Evolutionary conservation across 164 flowering plant species (phyloP).

Genomic region (Magnolia sinica): DNA sequence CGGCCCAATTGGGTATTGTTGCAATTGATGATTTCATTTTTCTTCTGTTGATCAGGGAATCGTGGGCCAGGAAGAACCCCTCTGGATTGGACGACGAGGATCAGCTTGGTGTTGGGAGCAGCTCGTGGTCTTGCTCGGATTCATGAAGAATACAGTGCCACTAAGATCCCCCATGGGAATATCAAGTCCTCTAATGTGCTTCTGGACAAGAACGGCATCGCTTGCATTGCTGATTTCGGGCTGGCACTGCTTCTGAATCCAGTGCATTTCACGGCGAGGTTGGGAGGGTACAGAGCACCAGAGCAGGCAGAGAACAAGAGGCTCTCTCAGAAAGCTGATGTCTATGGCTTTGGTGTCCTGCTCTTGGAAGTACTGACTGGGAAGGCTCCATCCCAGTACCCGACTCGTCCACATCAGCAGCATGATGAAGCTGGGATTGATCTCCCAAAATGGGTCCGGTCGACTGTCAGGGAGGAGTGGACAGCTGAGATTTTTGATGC

Average conservation of each 20-base stretch:
- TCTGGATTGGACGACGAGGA: conserved; percentile 93
- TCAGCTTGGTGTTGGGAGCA: conserved; percentile 80
- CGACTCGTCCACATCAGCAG: conserved; percentile 29
- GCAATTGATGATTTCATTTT: too few relatives aligned
- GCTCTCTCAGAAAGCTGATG: conserved; percentile 82
- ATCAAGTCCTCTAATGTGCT: conserved; percentile 83
- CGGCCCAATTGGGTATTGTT: not conserved
- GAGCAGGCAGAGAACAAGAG: conserved; percentile 68
- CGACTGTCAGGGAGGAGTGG: conserved; percentile 96
- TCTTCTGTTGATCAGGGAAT: conserved; percentile 38
- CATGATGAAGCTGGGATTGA: conserved; percentile 51
- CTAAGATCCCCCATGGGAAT: conserved; percentile 88
- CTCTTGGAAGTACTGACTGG: conserved; percentile 87
- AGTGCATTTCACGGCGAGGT: conserved; percentile 67
- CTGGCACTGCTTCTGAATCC: conserved; percentile 74
- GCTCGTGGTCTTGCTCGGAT: conserved; percentile 80
- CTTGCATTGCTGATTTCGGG: conserved; percentile 91
- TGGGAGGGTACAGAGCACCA: conserved; percentile 91
- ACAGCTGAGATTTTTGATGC: conserved; percentile 90
- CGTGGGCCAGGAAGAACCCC: conserved; percentile 94
- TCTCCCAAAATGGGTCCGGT: conserved; percentile 84
- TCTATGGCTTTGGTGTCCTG: conserved; percentile 82
- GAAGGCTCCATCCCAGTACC: conserved; percentile 56
- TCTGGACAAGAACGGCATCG: conserved; percentile 81
- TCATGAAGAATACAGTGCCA: conserved; percentile 58